These are phyloP conservation scores for Zygnema circumcarinatum DNA, from an alignment of 139 green algal species.

Conservation along the genomic window DNA sequence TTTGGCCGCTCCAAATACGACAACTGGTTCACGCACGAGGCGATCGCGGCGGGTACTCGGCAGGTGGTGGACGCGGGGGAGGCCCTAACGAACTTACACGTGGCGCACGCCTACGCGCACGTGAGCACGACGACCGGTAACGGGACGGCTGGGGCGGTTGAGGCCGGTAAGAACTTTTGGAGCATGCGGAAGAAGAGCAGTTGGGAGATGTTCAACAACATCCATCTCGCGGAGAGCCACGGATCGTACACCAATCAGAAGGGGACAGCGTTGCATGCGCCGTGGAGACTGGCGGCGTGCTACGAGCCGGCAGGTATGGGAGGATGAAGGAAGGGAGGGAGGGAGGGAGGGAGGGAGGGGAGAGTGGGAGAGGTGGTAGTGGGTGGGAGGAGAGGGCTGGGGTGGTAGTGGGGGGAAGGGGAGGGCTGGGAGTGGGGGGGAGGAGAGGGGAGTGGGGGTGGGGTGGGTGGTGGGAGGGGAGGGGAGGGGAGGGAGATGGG, in stretches of 20 bases:
- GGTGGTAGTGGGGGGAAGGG: too few relatives aligned
- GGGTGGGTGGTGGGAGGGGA: too few relatives aligned
- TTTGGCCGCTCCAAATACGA: conserved; percentile 43
- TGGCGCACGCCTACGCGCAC: conserved; percentile 39
- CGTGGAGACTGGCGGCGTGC: conserved; percentile 3
- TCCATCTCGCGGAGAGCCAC: conserved; percentile 28
- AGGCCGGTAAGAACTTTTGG: conserved; percentile 33
- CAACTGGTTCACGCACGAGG: conserved; percentile 53
- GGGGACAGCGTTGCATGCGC: conserved; percentile 31
- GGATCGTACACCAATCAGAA: conserved; percentile 48
- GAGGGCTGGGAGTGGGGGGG: too few relatives aligned
- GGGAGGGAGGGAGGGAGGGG: too few relatives aligned
- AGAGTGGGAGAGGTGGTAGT: too few relatives aligned
- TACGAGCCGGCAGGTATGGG: not conserved
- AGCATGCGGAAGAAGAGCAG: conserved; percentile 46
- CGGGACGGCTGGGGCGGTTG: not conserved
- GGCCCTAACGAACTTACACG: conserved; percentile 28
- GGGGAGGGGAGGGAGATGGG: too few relatives aligned
- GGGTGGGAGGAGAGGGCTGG: too few relatives aligned
- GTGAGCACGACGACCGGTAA: conserved; percentile 6
- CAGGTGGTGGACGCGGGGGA: conserved; percentile 44
- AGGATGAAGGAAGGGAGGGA: too few relatives aligned
- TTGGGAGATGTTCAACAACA: conserved; percentile 38
- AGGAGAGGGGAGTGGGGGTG: too few relatives aligned
- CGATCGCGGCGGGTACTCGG: conserved; percentile 1